These are phyloP conservation scores for Fraxinus baroniana DNA, from an alignment of 305 asterid species.

Conservation along the genomic window DNA sequence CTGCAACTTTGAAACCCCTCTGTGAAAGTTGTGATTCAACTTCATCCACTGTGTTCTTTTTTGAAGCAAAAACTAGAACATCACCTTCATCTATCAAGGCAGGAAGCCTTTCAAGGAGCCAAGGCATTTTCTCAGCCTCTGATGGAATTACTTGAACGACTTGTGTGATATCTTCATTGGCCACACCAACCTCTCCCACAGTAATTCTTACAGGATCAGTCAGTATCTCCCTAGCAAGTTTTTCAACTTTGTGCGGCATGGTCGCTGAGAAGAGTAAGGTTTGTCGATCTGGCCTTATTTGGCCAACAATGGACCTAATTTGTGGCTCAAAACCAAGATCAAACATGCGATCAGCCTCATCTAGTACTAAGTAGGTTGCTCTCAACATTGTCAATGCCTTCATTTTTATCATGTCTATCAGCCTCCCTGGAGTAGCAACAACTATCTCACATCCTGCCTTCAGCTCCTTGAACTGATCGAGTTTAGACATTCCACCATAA, in stretches of 20 bases:
- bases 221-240: conserved; percentile 91
- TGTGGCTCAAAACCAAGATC: conserved; percentile 99
- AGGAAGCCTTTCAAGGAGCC: conserved; percentile 94
- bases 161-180: conserved; percentile 95
- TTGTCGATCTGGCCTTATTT: conserved; percentile 95
- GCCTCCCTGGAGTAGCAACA: conserved; percentile 95
- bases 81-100: conserved; percentile 85
- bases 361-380: conserved; percentile 89
- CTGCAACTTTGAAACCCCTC: conserved; percentile 78
- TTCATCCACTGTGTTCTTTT: conserved; percentile 86
- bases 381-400: conserved; percentile 84
- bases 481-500: conserved; percentile 98
- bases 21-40: conserved; percentile 68
- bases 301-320: conserved; percentile 92
- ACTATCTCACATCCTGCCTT: conserved; percentile 98
- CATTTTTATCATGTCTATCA: conserved; percentile 94
- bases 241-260: conserved; percentile 93
- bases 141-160: conserved; percentile 74
- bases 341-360: conserved; percentile 98
- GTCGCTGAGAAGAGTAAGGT: conserved; percentile 95
- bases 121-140: conserved; percentile 76
- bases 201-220: conserved; percentile 91
- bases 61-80: conserved; percentile 90
- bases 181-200: conserved; percentile 95
- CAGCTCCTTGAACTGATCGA: conserved; percentile 91